Evolutionary conservation across 2,329 filamentous ascomycete species (phyloP), one percentile per base, ranked within the genome.

Genomic region (Simplicillium aogashimaense): DNA sequence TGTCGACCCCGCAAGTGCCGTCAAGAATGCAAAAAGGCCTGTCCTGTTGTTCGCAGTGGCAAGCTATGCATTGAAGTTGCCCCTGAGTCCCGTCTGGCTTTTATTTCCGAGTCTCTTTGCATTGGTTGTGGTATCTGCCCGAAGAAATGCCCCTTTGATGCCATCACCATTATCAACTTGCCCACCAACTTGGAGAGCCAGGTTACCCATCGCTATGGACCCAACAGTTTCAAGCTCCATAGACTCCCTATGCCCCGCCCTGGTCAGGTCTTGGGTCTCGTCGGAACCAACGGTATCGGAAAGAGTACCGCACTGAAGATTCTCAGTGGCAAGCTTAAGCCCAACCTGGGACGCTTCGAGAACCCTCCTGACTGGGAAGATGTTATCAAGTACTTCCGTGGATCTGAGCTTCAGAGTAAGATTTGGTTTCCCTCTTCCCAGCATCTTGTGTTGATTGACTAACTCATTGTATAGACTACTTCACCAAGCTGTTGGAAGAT

Each of bases 301-400:
- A 98, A 98, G 79, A 95, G 88, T 70, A 98, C 92, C n/a, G 94
- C 92, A 8, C 71, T 98, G 63, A 98, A 98, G 74, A 95, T 98
- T 62, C 80, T 98, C 55, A 94, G 87, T 57, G 92, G 92, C 59
- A 98, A 97, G 70, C 75, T 98, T 56, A 98, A 98, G 78, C 92
- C 92, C 44, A 98, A 98, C 64, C 65, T 98, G 66, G 92, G 94
- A 50, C 78, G 84, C 59, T 95, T 85, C 61, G 89, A 97, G 51
- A 94, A 97, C 65, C 90, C 92, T 8, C 94, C 92, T 12, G 92
- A 98, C 63, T 98, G 94, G 92, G 89, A 97, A 68, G 92, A 97
- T 66, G 94, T 98, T 45, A 78, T 98, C 67, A 95, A 92, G 70
- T 84, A 98, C 65, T 98, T 95, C 76, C 83, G 92, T 66, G 92